These are phyloP conservation scores for Beauveria sp. DNA, from an alignment of 2,329 filamentous ascomycete genomes.

Conservation along the genomic window DNA sequence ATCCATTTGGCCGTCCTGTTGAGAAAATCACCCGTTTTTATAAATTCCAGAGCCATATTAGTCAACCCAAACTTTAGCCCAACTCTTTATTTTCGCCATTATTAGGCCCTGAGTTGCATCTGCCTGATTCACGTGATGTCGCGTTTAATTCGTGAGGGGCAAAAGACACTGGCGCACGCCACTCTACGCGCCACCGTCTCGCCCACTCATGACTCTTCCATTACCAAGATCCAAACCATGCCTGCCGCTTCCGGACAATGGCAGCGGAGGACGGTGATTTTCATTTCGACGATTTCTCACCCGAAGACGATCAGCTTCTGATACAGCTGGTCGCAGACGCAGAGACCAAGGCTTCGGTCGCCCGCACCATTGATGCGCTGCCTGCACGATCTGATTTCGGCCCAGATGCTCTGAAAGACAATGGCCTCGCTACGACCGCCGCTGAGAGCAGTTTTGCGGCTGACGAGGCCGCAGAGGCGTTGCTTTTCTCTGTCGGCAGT, in stretches of 20 bases:
- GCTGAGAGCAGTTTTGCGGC: background rate
- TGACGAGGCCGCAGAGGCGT: background rate
- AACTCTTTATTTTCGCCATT: too few species aligned
- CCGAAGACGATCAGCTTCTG: constrained; percentile 38
- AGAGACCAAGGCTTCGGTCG: constrained; percentile 12
- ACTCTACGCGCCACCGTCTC: constrained; percentile 4
- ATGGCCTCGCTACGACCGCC: background rate
- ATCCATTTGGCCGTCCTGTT: too few species aligned
- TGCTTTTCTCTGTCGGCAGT: background rate
- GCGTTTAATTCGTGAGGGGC: constrained; percentile 3
- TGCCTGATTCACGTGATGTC: constrained; percentile 9
- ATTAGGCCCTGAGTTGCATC: too few species aligned
- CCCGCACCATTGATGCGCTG: background rate
- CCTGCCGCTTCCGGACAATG: constrained; percentile 1
- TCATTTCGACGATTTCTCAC: constrained; percentile 39
- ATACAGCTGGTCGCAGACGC: constrained; percentile 23
- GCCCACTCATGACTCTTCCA: background rate
- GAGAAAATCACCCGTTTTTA: too few species aligned
- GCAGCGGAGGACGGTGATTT: constrained; percentile 35
- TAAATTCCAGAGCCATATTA: too few species aligned
- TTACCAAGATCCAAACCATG: background rate
- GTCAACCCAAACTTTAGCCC: too few species aligned
- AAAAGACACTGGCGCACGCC: background rate
- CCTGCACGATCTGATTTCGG: background rate
- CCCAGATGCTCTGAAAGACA: background rate